phyloP scores from a whole-genome alignment of 2,329 filamentous ascomycete genomes.

The Colletotrichum sp. region DNA sequence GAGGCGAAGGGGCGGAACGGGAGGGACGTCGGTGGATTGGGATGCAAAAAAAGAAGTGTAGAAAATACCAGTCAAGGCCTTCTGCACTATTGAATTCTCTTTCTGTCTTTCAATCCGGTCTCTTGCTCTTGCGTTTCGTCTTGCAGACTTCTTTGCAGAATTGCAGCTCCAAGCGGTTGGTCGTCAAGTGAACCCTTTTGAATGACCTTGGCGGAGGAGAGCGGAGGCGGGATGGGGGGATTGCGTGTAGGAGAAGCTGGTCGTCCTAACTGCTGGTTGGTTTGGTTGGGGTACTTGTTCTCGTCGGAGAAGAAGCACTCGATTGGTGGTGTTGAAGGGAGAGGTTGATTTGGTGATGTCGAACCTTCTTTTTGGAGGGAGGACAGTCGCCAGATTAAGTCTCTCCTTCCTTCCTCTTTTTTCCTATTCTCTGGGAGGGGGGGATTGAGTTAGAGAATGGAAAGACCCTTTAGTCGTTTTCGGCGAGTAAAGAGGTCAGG shows the following conservation, averaged over 20 bases:
- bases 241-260: neutral
- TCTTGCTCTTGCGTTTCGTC: constrained; percentile 18
- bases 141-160: neutral
- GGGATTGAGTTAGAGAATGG: constrained; percentile 18
- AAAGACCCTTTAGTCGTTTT: constrained; percentile 26
- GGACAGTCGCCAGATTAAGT: constrained; percentile 27
- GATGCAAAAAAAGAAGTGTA: constrained; percentile 22
- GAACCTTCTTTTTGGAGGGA: constrained; percentile 20
- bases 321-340: neutral
- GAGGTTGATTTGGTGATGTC: constrained; percentile 4
- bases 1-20: constrained; percentile 1
- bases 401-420: constrained; percentile 24
- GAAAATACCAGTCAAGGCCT: constrained; percentile 46
- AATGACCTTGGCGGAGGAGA: constrained; percentile 11
- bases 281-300: neutral
- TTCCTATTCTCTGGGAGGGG: constrained; percentile 21
- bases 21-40: neutral
- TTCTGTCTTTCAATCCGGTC: constrained; percentile 24
- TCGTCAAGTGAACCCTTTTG: constrained; percentile 10
- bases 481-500: constrained; percentile 40
- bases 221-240: neutral
- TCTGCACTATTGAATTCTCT: constrained; percentile 31
- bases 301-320: neutral
- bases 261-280: constrained; percentile 1
- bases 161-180: constrained; percentile 14